Evolutionary conservation across 192 early-diverging fungal genomes (phyloP).

Genomic region (Thoreauomyces humboldtii): DNA sequence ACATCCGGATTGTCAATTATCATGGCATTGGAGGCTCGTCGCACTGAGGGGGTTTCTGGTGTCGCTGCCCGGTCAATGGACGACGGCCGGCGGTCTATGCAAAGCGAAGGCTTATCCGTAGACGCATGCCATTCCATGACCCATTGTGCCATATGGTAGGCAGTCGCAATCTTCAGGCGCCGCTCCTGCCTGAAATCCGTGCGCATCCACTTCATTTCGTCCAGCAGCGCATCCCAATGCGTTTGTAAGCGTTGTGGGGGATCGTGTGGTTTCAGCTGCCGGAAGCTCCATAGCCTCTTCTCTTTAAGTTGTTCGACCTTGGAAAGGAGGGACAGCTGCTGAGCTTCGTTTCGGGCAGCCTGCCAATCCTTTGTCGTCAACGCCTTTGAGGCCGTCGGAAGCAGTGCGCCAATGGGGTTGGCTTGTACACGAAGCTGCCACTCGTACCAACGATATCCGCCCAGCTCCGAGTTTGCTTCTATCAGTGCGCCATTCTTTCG

Average conservation of each 20-base stretch:
- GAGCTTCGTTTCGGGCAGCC: conserved; percentile 76
- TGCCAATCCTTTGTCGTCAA: conserved; percentile 76
- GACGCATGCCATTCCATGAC: conserved; percentile 75
- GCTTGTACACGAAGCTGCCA: conserved; percentile 51
- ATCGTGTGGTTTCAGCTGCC: conserved; percentile 66
- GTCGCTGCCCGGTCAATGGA: too few relatives aligned
- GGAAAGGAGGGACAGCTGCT: conserved; percentile 60
- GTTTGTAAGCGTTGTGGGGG: conserved; percentile 56
- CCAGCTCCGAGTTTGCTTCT: conserved; percentile 15
- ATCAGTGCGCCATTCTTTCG: not conserved
- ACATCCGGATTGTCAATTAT: too few relatives aligned
- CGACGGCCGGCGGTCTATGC: too few relatives aligned
- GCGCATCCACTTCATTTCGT: conserved; percentile 81
- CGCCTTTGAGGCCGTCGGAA: conserved; percentile 65
- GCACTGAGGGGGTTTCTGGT: too few relatives aligned
- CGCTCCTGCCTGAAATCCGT: conserved; percentile 81
- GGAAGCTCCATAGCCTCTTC: conserved; percentile 69
- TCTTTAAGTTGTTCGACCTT: conserved; percentile 70
- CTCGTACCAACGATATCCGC: conserved; percentile 46
- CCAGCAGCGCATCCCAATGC: conserved; percentile 75
- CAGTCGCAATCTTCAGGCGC: conserved; percentile 76
- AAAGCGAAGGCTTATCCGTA: conserved; percentile 63
- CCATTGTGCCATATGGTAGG: conserved; percentile 60
- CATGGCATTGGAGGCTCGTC: too few relatives aligned
- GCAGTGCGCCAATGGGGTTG: conserved; percentile 56